Base-by-base conservation (phyloP, 2,329 filamentous ascomycete genomes). In the Colletotrichum tropicale region DNA sequence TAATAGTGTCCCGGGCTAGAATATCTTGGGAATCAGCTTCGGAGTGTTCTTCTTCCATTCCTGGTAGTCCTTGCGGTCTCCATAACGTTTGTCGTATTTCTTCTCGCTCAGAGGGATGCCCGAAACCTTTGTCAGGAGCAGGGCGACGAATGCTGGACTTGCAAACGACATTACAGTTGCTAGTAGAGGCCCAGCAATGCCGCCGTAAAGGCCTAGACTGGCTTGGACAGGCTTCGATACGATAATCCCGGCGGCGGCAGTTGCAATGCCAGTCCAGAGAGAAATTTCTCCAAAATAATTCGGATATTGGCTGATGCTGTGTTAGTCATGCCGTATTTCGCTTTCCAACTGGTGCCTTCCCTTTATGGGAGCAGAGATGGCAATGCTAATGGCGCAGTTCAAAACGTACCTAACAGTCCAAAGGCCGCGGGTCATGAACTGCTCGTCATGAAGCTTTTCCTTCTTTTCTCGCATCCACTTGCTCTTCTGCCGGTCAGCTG, bases 251-350 rank as follows among this genome's bases (percentile, higher is more conserved):
- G 89, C 91, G 0, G 91, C 88, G 1, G 87, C 84, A 7, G 91
- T 89, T 1, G 93, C 92, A 74, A 94, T 89, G 2, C 93, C 93
- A 0, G 90, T 91, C 93, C 93, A 95, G 36, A 95, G 85, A 13
- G 91, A 93, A 32, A 87, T 88, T 82, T 94, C 93, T n/a, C 93
- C 93, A 81, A 94, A 93, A 85, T 94, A 94, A 80, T 94, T 93
- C 1, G 93, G 93, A 82, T 93, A 91, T 76, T 91, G 85, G 64
- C 87, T 86, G 32, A 4, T 48, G n/a, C 61, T 15, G 8, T 3
- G n/a, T 72, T 26, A 73, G 60, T 21, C 15, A 21, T 70, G 28
- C 12, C 15, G 24, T 60, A 7, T 7, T 24, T 6, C 24, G 43
- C 8, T 36, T 32, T 32, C n/a, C 32, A 8, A 32, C 4, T 9